Evolutionary conservation across 2,329 filamentous ascomycete genomes (phyloP), one percentile per base, ranked within the genome.

Genomic region (Colletotrichum navitas): DNA sequence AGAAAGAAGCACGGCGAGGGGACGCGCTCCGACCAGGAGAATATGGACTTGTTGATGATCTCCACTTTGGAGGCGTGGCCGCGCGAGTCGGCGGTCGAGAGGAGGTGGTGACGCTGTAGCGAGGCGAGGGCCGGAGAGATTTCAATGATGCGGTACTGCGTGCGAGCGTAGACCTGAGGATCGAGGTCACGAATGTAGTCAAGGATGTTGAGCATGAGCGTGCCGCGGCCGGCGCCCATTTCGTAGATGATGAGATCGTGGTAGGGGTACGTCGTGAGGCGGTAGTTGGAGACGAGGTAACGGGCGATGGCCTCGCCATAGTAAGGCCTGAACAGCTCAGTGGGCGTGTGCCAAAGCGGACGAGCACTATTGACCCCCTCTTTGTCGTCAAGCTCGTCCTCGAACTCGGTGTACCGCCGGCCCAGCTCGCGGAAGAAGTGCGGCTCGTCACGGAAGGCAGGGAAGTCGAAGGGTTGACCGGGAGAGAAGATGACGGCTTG

Each of bases 191-290:
- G 93, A 80, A 99, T 97, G 3, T 97, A 97, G 85, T 99, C 95
- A 73, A 99, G 88, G 69, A 99, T 95, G 81, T 99, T 99, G 79
- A 96, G 88, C 96, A 99, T 99, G 79, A 99, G 89, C 0, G 97
- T 99, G 74, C 96, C 96, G 77, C 97, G 95, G 77, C 96, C 96
- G 49, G 96, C 96, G 63, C 96, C 96, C 93, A 99, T 97, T 81
- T 99, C 96, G 87, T 98, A 99, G 81, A 99, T 97, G 77, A 97
- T 93, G 63, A 99, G 89, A 82, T 99, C 96, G 82, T 98, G 92
- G 85, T 98, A 98, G 2, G 96, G 96, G 80, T 96, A 98, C 67
- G 94, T 90, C 55, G 93, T 94, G 80, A 98, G 90, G 80, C 96
- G 94, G 87, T 99, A 99, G 84, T 99, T 98, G 75, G 94, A 92